These are phyloP conservation scores for Amanita rubescens DNA, from an alignment of 768 basidiomycete species.

Conservation along the genomic window DNA sequence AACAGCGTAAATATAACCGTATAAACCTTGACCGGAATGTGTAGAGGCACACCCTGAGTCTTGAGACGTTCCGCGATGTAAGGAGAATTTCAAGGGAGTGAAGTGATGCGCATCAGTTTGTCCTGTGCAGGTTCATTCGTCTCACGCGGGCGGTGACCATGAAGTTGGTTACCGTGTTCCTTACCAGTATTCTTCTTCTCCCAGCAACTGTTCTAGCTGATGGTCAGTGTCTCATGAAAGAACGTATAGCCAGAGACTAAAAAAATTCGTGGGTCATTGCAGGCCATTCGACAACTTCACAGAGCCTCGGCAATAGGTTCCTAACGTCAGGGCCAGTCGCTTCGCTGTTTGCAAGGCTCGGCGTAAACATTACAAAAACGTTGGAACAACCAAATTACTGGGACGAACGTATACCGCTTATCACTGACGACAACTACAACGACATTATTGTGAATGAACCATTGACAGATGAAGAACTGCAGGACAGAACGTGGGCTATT, in stretches of 20 bases:
- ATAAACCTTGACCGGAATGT: too few relatives aligned
- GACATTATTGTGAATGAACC: constrained; percentile 66
- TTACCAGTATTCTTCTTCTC: constrained; percentile 22
- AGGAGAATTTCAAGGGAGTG: background rate
- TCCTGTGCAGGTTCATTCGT: background rate
- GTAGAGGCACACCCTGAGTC: too few relatives aligned
- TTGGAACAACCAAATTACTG: constrained; percentile 37
- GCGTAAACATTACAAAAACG: constrained; percentile 65
- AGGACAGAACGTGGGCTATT: constrained; percentile 68
- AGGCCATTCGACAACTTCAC: constrained; percentile 10
- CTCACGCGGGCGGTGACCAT: constrained; percentile 24
- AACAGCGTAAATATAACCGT: background rate
- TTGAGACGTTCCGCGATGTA: too few relatives aligned
- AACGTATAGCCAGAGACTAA: too few relatives aligned
- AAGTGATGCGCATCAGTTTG: background rate
- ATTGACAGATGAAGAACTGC: constrained; percentile 55
- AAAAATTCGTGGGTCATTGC: too few relatives aligned
- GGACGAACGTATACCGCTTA: constrained; percentile 68
- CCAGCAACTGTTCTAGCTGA: constrained; percentile 21
- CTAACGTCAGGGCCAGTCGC: constrained; percentile 50
- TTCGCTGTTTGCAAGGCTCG: constrained; percentile 45
- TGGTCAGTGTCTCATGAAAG: constrained; percentile 81
- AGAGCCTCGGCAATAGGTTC: constrained; percentile 19
- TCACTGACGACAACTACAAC: constrained; percentile 77
- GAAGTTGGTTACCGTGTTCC: constrained; percentile 34